Base-by-base conservation (phyloP, 2,329 filamentous ascomycete species). In the Plectosphaerella cucumerina region DNA sequence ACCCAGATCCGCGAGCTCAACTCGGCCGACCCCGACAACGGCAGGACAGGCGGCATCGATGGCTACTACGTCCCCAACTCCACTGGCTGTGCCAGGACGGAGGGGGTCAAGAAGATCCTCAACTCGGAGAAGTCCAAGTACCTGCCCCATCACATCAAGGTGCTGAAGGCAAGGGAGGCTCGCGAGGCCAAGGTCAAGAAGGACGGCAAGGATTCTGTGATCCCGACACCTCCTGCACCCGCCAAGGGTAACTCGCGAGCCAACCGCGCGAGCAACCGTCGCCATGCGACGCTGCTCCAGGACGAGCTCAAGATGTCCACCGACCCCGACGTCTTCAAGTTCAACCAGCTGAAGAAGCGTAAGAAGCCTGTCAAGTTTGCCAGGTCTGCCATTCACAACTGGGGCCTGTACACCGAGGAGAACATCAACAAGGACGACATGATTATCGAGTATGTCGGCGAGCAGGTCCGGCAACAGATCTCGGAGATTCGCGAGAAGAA, bases 311-410 rank as follows among this genome's bases (percentile, higher is more conserved):
- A 90, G 71, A 87, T 86, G 12, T 79, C 90, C 18, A 87, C 87
- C 49, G 92, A 96, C 59, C 90, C 91, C 50, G 93, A 97, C 62
- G 90, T 94, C 26, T 83, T 99, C 62, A 89, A 93, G 52, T 99
- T 99, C 80, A 99, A 99, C 70, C 94, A 97, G 74, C 85, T 99
- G 52, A 97, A 97, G 80, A 99, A 97, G 74, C 89, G 94, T 55
- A 99, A 97, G 84, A 99, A 99, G 77, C 92, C 93, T 2, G 94
- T 99, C 67, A 94, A 95, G 66, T 99, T 99, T 70, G 94, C 93
- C 51, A 84, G 94, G 43, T 99, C 94, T 48, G 94, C 94, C 44
- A 99, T 99, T 61, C 94, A 99, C 72, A 97, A 97, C 63, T 99
- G 94, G 94, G 94, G 94, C 23, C 74, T 99, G 23, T 99, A 99